Conservation (phyloP, 495 filamentous ascomycete species). For the Penicillium diatomitis region DNA sequence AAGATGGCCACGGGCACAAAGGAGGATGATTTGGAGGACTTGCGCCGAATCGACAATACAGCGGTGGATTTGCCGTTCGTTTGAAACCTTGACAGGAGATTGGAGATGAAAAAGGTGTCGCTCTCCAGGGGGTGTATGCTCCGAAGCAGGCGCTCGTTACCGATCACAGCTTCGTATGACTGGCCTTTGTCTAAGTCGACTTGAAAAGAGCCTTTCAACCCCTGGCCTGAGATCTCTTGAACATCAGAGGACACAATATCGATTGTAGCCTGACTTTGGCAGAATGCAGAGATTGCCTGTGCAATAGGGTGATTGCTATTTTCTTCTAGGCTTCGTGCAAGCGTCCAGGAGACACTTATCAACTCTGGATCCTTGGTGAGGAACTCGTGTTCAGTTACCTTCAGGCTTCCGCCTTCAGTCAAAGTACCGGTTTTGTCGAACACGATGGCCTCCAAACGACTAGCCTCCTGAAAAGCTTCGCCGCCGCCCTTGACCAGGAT, state of each 20-base stretch:
- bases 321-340: conserved; percentile 64
- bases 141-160: conserved; percentile 69
- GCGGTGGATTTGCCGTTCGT: conserved; percentile 63
- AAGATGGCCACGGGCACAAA: conserved; percentile 58
- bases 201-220: conserved; percentile 62
- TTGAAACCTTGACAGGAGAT: conserved; percentile 56
- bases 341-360: conserved; percentile 33
- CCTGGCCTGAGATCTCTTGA: conserved; percentile 73
- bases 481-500: conserved; percentile 94
- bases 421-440: conserved; percentile 97
- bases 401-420: conserved; percentile 74
- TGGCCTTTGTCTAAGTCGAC: conserved; percentile 9
- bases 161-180: conserved; percentile 62
- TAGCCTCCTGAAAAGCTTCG: conserved; percentile 92
- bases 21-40: conserved; percentile 14
- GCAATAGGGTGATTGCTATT: conserved; percentile 83
- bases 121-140: conserved; percentile 18
- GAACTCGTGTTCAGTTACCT: conserved; percentile 62
- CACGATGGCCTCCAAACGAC: conserved; percentile 72
- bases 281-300: conserved; percentile 66
- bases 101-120: conserved; percentile 30
- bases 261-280: conserved; percentile 30
- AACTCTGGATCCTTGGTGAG: conserved; percentile 33
- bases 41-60: conserved; percentile 47
- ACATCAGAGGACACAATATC: conserved; percentile 39